Percentiles rank a stretch among this genome's conserved stretches.
These are phyloP conservation scores for Euphorbia corollata DNA, from an alignment of 441 rosid genomes.

Conservation along the genomic window DNA sequence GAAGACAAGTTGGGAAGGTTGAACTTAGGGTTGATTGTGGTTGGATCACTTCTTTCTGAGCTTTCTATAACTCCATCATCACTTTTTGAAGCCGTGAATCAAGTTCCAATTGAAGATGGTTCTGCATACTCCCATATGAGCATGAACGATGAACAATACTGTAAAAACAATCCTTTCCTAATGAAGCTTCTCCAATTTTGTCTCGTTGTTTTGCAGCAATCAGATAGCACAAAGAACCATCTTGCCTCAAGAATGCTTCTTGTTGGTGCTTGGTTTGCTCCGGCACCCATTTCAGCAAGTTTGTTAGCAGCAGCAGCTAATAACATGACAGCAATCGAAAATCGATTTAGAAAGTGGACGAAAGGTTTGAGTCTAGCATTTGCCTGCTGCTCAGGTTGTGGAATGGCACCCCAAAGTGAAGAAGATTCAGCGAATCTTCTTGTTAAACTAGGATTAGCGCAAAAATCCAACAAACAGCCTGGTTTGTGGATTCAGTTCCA, in stretches of 20 bases:
- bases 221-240: slow-evolving; percentile 47
- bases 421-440: slow-evolving; percentile 70
- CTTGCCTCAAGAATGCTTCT: slow-evolving; percentile 70
- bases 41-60: slow-evolving; percentile 74
- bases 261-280: slow-evolving; percentile 88
- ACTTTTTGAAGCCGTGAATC: slow-evolving; percentile 64
- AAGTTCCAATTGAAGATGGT: slow-evolving; percentile 46
- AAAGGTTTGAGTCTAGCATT: slow-evolving; percentile 46
- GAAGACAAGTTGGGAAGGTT: slow-evolving; percentile 65
- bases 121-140: slow-evolving; percentile 36
- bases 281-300: slow-evolving; percentile 52
- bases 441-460: slow-evolving; percentile 67
- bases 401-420: slow-evolving; percentile 62
- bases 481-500: slow-evolving; percentile 83
- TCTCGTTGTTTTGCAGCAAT: slow-evolving; percentile 54
- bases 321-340: slow-evolving; percentile 43
- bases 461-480: slow-evolving; percentile 44
- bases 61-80: slow-evolving; percentile 59
- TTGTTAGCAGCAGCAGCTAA: slow-evolving; percentile 65
- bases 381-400: slow-evolving; percentile 57
- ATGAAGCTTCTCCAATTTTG: slow-evolving; percentile 55
- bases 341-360: slow-evolving; percentile 53
- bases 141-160: slow-evolving; percentile 52
- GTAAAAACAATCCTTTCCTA: slow-evolving; percentile 59
- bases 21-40: slow-evolving; percentile 65